Base-by-base conservation (phyloP, 1,139 yeast species). In the Schwanniomyces etchellsii region DNA sequence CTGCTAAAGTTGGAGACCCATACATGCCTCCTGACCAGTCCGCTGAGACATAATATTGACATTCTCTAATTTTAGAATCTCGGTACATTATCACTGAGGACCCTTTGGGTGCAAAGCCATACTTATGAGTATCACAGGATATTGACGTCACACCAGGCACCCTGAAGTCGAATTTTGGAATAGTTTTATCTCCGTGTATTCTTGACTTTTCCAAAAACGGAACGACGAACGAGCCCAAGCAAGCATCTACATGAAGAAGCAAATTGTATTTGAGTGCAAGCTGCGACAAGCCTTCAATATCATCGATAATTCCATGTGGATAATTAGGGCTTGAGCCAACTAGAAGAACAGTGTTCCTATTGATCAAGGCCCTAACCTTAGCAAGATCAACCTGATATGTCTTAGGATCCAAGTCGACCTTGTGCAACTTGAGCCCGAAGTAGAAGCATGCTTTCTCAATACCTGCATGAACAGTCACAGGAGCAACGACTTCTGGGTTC, bases 41-140 rank as follows among this genome's bases (percentile, higher is more conserved):
- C 2, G 88, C 65, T 35, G 78, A 71, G 20, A 89, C 72, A 53
- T 81, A 91, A 56, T 91, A 91, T 57, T 91, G 98, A 47, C 82
- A 72, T 43, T 74, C 74, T 34, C 98, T 70, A 36, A 86, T 65
- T 37, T 70, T 67, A 1, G 70, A 50, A 37, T 68, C 59, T 30
- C 96, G 70, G 57, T 91, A 91, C 95, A 91, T 82, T 44, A 91
- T 83, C 24, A 89, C 73, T 1, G 96, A 86, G 0, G 95, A 82
- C 4, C 98, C 98, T 57, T 91, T 91, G 27, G 98, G 97, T 6
- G 97, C 96, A 66, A 89, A 91, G 2, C 97, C 98, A 50, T 91
- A 91, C 56, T 91, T 91, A 65, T 91, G 98, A 12, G 97, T 89
- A 52, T 91, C 98, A 58, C 97, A 91, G 9, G 96, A 84, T 37